phyloP scores from a whole-genome alignment of 2,329 filamentous ascomycete species.

The Ascochyta rabiei region DNA sequence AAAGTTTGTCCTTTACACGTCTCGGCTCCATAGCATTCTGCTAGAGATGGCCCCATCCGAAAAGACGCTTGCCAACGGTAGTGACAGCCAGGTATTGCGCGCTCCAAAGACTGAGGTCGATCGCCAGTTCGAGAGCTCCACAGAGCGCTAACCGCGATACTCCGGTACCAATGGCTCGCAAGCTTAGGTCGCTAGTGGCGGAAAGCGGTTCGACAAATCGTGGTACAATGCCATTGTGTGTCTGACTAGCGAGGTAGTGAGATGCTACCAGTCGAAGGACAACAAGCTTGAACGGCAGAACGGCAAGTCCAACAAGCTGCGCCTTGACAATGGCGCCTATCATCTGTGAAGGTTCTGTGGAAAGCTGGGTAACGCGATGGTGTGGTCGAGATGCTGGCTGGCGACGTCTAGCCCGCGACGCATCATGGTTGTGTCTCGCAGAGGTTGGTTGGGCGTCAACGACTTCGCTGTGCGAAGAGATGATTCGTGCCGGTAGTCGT shows the following conservation, averaged over 20 bases:
- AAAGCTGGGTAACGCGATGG: slow-evolving; percentile 47
- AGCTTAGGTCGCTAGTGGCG: slow-evolving; percentile 17
- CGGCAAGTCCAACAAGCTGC: slow-evolving; percentile 38
- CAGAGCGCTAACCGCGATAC: slow-evolving; percentile 43
- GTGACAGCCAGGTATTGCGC: slow-evolving; percentile 40
- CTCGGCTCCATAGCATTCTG: not conserved
- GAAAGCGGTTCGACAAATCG: slow-evolving; percentile 18
- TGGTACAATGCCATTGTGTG: slow-evolving; percentile 2
- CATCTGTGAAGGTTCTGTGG: slow-evolving; percentile 41
- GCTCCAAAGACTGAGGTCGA: slow-evolving; percentile 45
- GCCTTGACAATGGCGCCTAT: slow-evolving; percentile 40
- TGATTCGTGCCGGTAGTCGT: slow-evolving; percentile 40
- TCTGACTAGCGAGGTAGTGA: slow-evolving; percentile 33
- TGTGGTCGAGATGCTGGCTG: slow-evolving; percentile 16
- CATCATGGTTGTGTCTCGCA: slow-evolving; percentile 8
- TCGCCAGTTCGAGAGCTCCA: slow-evolving; percentile 37
- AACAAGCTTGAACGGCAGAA: slow-evolving; percentile 41
- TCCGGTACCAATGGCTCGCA: slow-evolving; percentile 29
- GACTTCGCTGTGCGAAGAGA: slow-evolving; percentile 38
- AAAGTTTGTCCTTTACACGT: not conserved
- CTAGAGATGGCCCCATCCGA: slow-evolving; percentile 45
- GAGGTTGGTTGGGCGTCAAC: slow-evolving; percentile 20
- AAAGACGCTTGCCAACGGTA: slow-evolving; percentile 35
- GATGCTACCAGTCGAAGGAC: slow-evolving; percentile 39
- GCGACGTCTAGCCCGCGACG: slow-evolving; percentile 5